Conservation (phyloP, 257 asterid genomes). For the Solanum medicagineum region DNA sequence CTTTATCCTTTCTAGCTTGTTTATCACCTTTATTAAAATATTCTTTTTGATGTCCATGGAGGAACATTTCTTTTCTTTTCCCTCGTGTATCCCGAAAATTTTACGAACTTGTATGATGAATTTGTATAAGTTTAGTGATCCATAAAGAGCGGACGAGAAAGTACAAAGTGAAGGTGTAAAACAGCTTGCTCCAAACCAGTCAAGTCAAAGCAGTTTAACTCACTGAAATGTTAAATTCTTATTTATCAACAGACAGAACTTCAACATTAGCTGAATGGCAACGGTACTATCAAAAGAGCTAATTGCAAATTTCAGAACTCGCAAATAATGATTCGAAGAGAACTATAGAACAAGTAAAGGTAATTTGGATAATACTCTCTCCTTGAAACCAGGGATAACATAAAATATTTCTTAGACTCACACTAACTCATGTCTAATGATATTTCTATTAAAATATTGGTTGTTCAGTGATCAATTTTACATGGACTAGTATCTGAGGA, state of each 20-base stretch:
- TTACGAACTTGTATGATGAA: neutral
- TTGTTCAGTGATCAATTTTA: too few species aligned
- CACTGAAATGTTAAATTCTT: neutral
- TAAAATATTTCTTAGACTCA: neutral
- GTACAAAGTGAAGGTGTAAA: neutral
- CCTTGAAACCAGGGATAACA: neutral
- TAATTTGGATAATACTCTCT: neutral
- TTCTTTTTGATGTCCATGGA: neutral
- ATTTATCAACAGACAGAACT: neutral
- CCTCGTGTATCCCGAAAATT: neutral
- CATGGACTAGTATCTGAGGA: too few species aligned
- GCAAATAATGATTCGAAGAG: neutral
- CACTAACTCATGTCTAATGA: neutral
- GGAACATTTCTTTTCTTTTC: neutral
- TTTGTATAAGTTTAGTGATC: neutral
- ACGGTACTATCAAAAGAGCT: neutral
- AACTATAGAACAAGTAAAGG: neutral
- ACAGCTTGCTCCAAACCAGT: neutral
- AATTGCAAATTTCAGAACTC: neutral
- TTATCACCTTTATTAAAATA: neutral
- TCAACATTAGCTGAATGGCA: neutral
- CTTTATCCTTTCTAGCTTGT: constrained; percentile 39
- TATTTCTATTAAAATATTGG: neutral
- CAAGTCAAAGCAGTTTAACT: neutral
- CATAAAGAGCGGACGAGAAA: neutral